Evolutionary conservation across 345 rosid species (phyloP).

Genomic region (Aegle marmelos): DNA sequence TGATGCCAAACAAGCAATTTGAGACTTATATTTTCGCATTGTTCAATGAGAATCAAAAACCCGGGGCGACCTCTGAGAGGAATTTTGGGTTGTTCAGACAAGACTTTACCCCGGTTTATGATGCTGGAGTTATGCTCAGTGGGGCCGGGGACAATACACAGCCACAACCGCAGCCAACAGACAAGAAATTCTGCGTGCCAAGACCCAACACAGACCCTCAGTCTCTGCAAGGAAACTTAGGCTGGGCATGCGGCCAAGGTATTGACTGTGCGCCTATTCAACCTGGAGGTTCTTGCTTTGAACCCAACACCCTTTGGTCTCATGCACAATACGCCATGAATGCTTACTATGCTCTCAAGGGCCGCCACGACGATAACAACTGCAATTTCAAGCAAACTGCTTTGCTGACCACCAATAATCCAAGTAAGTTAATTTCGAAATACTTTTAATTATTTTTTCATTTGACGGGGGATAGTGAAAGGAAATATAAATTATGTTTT

Average conservation of each 20-base stretch:
- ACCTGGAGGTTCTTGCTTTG: slow-evolving; percentile 66
- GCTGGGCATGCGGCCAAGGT: slow-evolving; percentile 65
- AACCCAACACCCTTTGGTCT: slow-evolving; percentile 42
- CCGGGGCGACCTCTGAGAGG: slow-evolving; percentile 60
- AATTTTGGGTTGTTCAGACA: slow-evolving; percentile 80
- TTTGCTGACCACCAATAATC: slow-evolving; percentile 35
- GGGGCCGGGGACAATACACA: neutral
- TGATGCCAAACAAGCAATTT: slow-evolving; percentile 66
- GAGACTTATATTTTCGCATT: slow-evolving; percentile 73
- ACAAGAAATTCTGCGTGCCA: slow-evolving; percentile 60
- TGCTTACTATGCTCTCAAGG: slow-evolving; percentile 52
- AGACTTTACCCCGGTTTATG: slow-evolving; percentile 66
- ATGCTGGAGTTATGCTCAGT: slow-evolving; percentile 46
- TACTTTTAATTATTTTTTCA: neutral
- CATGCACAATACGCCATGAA: slow-evolving; percentile 75
- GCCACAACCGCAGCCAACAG: neutral
- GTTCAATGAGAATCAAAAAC: slow-evolving; percentile 74
- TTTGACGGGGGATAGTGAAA: no score
- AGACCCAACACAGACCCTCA: slow-evolving; percentile 35
- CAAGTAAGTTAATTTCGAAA: slow-evolving; percentile 37
- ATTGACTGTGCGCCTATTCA: slow-evolving; percentile 69
- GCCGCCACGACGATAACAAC: slow-evolving; percentile 23
- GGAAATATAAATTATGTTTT: no score
- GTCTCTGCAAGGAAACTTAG: slow-evolving; percentile 51
- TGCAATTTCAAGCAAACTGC: slow-evolving; percentile 58